These are phyloP conservation scores for Arthrobotrys conoides DNA, from an alignment of 2,329 filamentous ascomycete species.

Conservation along the genomic window DNA sequence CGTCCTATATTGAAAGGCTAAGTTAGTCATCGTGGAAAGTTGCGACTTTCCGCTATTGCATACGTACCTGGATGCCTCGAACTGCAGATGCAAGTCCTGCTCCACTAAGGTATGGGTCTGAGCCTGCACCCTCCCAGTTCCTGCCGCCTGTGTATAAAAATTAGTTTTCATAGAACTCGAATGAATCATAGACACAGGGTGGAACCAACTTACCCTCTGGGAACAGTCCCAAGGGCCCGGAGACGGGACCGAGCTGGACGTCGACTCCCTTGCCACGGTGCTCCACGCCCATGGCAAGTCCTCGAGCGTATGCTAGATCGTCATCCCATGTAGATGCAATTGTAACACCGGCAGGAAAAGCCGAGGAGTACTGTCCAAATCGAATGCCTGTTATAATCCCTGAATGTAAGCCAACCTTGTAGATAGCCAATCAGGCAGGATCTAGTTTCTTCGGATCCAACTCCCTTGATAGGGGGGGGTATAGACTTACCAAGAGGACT, in stretches of 20 bases:
- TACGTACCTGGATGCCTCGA: conserved; percentile 65
- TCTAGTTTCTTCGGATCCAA: conserved; percentile 69
- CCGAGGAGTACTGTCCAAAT: conserved; percentile 67
- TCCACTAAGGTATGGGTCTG: conserved; percentile 66
- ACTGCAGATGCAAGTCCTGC: conserved; percentile 64
- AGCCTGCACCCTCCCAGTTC: conserved; percentile 69
- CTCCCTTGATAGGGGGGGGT: conserved; percentile 9
- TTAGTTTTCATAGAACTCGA: conserved; percentile 39
- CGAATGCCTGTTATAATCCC: conserved; percentile 42
- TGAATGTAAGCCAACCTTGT: conserved; percentile 33
- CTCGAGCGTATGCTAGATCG: conserved; percentile 69
- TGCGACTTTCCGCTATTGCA: conserved; percentile 38
- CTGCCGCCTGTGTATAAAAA: conserved; percentile 65
- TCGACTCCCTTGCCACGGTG: conserved; percentile 62
- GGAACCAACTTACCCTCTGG: conserved; percentile 53
- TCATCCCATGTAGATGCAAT: conserved; percentile 73
- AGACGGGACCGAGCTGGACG: conserved; percentile 58
- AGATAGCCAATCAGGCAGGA: conserved; percentile 28
- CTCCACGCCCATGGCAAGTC: conserved; percentile 69
- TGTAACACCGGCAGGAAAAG: conserved; percentile 72
- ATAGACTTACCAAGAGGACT: conserved; percentile 69
- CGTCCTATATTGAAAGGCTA: conserved; percentile 68
- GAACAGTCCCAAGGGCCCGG: conserved; percentile 60
- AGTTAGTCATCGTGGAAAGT: conserved; percentile 54
- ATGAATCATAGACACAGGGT: conserved; percentile 24